These are phyloP conservation scores for Halophytophthora polymorphica DNA, from an alignment of 352 stramenopile species.

Conservation along the genomic window DNA sequence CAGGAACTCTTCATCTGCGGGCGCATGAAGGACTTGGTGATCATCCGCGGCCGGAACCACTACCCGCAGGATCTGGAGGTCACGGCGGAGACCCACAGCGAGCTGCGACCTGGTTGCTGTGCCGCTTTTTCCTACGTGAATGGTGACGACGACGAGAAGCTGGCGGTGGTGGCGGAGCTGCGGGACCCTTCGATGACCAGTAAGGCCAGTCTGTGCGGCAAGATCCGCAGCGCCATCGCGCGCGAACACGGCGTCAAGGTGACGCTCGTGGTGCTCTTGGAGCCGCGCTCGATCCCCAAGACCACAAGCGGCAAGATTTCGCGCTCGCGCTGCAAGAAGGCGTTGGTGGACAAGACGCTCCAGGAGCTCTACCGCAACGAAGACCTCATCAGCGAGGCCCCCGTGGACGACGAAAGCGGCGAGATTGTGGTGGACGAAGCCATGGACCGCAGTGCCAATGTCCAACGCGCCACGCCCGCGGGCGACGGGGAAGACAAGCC, in stretches of 20 bases:
- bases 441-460: constrained; percentile 22
- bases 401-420: constrained; percentile 33
- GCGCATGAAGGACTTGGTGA: constrained; percentile 98
- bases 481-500: constrained; percentile 16
- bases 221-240: constrained; percentile 67
- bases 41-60: constrained; percentile 98
- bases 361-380: constrained; percentile 77
- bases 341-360: constrained; percentile 55
- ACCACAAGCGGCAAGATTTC: constrained; percentile 99
- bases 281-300: constrained; percentile 94
- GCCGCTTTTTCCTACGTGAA: constrained; percentile 90
- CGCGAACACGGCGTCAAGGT: constrained; percentile 85
- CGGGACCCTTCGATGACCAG: constrained; percentile 56
- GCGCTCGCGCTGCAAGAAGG: constrained; percentile 82
- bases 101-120: constrained; percentile 92
- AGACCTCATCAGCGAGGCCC: constrained; percentile 59
- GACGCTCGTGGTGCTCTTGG: constrained; percentile 89
- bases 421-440: constrained; percentile 25
- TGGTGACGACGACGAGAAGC: constrained; percentile 41
- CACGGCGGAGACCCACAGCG: constrained; percentile 80
- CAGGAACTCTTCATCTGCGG: constrained; percentile 97
- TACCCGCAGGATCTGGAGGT: constrained; percentile 99
- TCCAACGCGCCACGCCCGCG: constrained; percentile 9
- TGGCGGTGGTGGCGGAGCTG: constrained; percentile 79
- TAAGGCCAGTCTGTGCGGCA: constrained; percentile 73